Evolutionary conservation across 768 basidiomycete species (phyloP), one percentile per base, ranked within the genome.

Genomic region (Hypholoma sublateritium): DNA sequence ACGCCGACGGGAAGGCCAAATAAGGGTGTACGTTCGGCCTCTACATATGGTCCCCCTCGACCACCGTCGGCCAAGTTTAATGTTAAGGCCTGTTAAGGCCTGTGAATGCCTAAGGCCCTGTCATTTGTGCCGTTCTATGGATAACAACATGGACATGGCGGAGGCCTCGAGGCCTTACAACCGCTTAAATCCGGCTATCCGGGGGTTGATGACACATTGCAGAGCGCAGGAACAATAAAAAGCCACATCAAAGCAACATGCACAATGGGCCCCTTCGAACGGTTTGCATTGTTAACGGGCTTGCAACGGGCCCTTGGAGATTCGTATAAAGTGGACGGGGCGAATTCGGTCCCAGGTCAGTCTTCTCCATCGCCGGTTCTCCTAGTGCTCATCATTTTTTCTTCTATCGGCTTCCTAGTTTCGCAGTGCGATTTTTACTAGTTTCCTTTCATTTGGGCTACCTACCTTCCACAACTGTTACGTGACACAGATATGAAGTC

Each of bases 391-490:
- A 41, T 42, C 25, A 22, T 52, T 41, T 37, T 25, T 39, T 44
- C 22, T 17, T n/a, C n/a, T n/a, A n/a, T n/a, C n/a, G n/a, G n/a
- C n/a, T n/a, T n/a, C 22, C 19, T 11, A 17, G 43, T 22, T 44
- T 52, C 51, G 51, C 51, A 52, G 51, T 42, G 51, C 51, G 51
- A 55, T 46, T 45, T 37, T 17, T 46, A 46, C 42, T 32, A 45
- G 34, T 43, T 46, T 44, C 19, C n/a, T 43, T 16, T 16, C 53
- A 37, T 22, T 47, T 43, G 21, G 14, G 17, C 24, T 44, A 9
- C 41, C 35, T 24, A 13, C 34, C 34, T 39, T 22, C 6, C 22
- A 12, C 17, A 45, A 11, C 22, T 48, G 22, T 24, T 34, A 22
- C 22, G 13, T 46, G 44, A 46, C 8, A 50, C 32, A 19, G 21